phyloP scores from a whole-genome alignment of 768 basidiomycete genomes.

The Trametes cubensis region DNA sequence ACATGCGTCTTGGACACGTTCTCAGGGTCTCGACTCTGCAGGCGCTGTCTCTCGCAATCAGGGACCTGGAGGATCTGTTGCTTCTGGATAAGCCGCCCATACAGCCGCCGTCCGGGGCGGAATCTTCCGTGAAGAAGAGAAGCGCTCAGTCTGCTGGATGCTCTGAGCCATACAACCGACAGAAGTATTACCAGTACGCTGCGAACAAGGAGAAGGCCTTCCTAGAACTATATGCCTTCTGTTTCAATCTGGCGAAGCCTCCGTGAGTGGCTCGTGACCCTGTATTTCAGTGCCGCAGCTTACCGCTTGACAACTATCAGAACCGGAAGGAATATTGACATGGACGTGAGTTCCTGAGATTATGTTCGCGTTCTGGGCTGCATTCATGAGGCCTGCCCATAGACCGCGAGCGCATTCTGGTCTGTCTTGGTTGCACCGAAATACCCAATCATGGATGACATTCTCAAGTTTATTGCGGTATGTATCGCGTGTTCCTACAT shows the following conservation, averaged over 20 bases:
- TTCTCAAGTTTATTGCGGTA: constrained; percentile 70
- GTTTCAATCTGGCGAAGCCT: constrained; percentile 71
- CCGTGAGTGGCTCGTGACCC: constrained; percentile 51
- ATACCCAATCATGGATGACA: constrained; percentile 65
- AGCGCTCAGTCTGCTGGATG: constrained; percentile 39
- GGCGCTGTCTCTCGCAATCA: constrained; percentile 51
- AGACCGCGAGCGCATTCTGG: constrained; percentile 79
- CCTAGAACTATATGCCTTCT: constrained; percentile 66
- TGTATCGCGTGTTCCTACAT: constrained; percentile 22
- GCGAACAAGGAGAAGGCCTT: constrained; percentile 56
- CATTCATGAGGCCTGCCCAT: not conserved
- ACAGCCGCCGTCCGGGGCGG: constrained; percentile 25
- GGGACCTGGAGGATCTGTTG: constrained; percentile 67
- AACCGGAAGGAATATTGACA: constrained; percentile 75
- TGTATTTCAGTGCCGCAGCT: too few relatives aligned
- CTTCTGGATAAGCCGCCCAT: constrained; percentile 47
- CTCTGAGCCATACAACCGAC: constrained; percentile 57
- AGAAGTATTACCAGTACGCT: constrained; percentile 53
- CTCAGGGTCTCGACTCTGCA: constrained; percentile 53
- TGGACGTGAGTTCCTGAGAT: constrained; percentile 60
- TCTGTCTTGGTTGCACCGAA: constrained; percentile 69
- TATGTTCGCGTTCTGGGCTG: not conserved
- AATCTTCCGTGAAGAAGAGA: constrained; percentile 39
- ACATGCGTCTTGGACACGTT: not conserved
- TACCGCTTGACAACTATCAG: constrained; percentile 38